Conservation (phyloP, 306 rosid genomes). For the Lathyrus tuberosus region DNA sequence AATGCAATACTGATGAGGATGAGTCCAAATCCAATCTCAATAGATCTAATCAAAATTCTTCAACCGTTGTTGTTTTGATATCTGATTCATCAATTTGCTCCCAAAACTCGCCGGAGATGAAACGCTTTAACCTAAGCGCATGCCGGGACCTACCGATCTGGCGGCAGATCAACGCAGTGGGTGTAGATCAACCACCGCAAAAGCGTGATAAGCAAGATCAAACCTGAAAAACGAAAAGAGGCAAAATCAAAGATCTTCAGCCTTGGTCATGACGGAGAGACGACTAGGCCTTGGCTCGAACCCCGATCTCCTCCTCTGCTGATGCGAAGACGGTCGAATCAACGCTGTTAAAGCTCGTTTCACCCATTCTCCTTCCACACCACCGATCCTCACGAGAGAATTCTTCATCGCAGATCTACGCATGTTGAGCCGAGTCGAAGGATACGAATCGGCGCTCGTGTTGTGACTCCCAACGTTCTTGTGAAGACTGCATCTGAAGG, state of each 20-base stretch:
- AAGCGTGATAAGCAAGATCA: slow-evolving; percentile 42
- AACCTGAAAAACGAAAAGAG: slow-evolving; percentile 44
- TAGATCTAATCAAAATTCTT: slow-evolving; percentile 40
- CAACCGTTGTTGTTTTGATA: background rate
- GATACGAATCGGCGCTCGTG: slow-evolving; percentile 46
- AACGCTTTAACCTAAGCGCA: slow-evolving; percentile 16
- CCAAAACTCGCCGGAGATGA: slow-evolving; percentile 50
- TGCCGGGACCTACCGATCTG: slow-evolving; percentile 38
- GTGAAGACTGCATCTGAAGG: slow-evolving; percentile 91
- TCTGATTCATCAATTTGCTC: slow-evolving; percentile 25
- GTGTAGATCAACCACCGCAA: slow-evolving; percentile 23
- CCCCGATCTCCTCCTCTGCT: slow-evolving; percentile 67
- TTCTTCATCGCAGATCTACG: slow-evolving; percentile 97
- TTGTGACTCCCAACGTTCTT: slow-evolving; percentile 42
- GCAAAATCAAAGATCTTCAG: slow-evolving; percentile 48
- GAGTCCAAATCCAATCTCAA: slow-evolving; percentile 37
- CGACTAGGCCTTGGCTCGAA: slow-evolving; percentile 81
- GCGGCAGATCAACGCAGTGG: slow-evolving; percentile 50
- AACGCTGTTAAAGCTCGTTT: slow-evolving; percentile 79
- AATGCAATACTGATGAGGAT: slow-evolving; percentile 24
- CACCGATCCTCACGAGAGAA: slow-evolving; percentile 85
- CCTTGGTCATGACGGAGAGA: slow-evolving; percentile 70
- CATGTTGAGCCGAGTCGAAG: slow-evolving; percentile 73
- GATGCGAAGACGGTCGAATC: slow-evolving; percentile 94
- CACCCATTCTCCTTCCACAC: slow-evolving; percentile 97